A percentile compares a stretch with the other conserved stretches of the same genome.
phyloP scores from a whole-genome alignment of 2,329 filamentous ascomycete species.

The Ilyonectria destructans region DNA sequence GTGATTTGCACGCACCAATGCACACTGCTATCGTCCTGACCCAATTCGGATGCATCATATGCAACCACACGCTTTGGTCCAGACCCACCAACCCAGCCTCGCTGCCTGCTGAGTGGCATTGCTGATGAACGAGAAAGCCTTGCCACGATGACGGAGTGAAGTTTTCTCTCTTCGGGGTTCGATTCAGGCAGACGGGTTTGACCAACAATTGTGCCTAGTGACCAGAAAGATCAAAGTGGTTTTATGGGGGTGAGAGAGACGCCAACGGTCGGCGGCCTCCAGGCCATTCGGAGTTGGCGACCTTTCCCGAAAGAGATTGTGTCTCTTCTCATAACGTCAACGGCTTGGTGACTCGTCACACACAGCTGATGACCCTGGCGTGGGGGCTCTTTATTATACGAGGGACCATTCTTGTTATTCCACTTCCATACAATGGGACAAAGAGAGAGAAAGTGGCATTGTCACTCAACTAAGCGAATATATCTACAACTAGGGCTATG shows the following conservation, averaged over 20 bases:
- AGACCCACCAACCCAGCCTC: slow-evolving; percentile 6
- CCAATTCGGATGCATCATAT: not conserved
- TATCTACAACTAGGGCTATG: not conserved
- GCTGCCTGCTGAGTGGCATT: slow-evolving; percentile 1
- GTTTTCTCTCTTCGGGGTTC: not conserved
- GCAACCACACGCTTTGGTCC: not conserved
- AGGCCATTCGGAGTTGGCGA: not conserved
- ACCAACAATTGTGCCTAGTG: not conserved
- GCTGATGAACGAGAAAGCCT: not conserved
- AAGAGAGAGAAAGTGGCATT: not conserved
- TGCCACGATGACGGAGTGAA: not conserved
- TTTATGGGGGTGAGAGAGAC: not conserved
- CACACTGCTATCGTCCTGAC: not conserved
- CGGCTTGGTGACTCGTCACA: not conserved
- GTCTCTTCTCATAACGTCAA: not conserved
- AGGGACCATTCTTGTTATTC: not conserved
- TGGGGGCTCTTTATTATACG: not conserved
- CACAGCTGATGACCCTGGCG: not conserved
- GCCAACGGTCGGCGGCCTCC: not conserved
- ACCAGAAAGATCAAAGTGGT: not conserved
- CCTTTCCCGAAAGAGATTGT: not conserved
- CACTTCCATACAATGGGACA: not conserved
- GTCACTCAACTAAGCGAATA: not conserved
- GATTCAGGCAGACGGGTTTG: not conserved
- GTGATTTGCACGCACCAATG: not conserved